Evolutionary conservation across 345 rosid genomes (phyloP).

Genomic region (Carallia pectinifolia): DNA sequence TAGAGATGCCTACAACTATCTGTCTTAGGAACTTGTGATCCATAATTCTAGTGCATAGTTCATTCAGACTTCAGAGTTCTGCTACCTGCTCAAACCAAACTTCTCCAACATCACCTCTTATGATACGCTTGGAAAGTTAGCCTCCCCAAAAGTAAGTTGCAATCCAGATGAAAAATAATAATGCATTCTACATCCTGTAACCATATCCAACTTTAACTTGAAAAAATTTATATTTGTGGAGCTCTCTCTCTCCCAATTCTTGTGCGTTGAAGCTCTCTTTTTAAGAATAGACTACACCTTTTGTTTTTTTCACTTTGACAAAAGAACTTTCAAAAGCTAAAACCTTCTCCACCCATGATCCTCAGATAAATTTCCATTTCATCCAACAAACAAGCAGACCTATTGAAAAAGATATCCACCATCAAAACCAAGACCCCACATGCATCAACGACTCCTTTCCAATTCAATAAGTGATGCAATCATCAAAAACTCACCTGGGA

Average conservation of each 20-base stretch:
- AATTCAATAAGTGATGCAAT: conserved; percentile 1
- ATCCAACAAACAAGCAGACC: conserved; percentile 7
- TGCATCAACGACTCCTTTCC: conserved; percentile 12
- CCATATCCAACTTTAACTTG: background rate
- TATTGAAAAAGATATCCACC: conserved; percentile 3
- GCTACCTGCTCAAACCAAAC: conserved; percentile 2
- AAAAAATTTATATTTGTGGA: background rate
- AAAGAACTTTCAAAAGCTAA: background rate
- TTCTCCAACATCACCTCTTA: background rate
- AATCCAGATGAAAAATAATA: conserved; percentile 2
- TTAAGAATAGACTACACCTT: too few species aligned
- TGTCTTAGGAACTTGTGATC: background rate
- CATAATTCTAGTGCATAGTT: background rate
- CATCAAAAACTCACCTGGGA: conserved; percentile 43
- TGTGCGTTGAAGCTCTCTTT: background rate
- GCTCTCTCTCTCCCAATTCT: conserved; percentile 2
- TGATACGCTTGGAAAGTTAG: background rate
- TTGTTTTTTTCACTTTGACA: background rate
- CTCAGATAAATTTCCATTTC: conserved; percentile 3
- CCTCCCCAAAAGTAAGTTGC: conserved; percentile 2
- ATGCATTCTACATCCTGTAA: background rate
- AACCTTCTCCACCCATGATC: background rate
- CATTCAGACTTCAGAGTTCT: background rate
- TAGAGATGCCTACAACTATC: background rate
- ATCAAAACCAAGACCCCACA: conserved; percentile 7